Base-by-base conservation (phyloP, 441 rosid species). In the Melastoma candidum region DNA sequence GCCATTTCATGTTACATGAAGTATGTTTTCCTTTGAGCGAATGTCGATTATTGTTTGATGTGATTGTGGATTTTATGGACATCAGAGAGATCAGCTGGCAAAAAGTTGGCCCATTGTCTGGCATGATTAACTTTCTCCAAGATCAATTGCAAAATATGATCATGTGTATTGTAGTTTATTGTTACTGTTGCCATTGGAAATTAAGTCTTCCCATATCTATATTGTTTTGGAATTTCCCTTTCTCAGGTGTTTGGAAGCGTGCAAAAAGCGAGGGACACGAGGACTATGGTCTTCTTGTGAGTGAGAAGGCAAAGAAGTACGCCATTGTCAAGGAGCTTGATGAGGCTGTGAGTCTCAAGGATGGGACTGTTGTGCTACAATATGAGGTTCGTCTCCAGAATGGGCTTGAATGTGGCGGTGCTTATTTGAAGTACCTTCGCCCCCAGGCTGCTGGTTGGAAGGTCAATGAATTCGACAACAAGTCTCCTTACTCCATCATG, bases 401-500 rank as follows among this genome's bases (percentile, higher is more conserved):
- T 39, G 97, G 98, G 27, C 95, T 92, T 41, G 98, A 92, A 79
- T 92, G 98, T 54, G 98, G 98, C 48, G 98, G 98, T 68, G 90
- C 98, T 39, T 92, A 92, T 71, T 55, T 92, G 67, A 92, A 92
- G 57, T 92, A 84, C 67, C 77, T 92, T 54, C 80, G 97, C 43
- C 95, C 97, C 7, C 98, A 92, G 64, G 94, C 70, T 36, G 85
- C 84, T 63, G 94, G 89, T 14, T 92, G 98, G 98, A 68, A 59
- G 8, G 29, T 93, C 12, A 76, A 88, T 66, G 85, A 77, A 12
- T 85, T 92, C 3, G 77, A 82, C 64, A 92, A 73, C 3, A 87
- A 84, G 3, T 81, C 95, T 12, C 98, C 98, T 45, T 88, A 88
- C 72, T 64, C 92, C 4, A 82, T 92, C 54, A 92, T 92, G 98